These are phyloP conservation scores for Botrytis galanthina DNA, from an alignment of 2,329 filamentous ascomycete genomes.

Conservation along the genomic window DNA sequence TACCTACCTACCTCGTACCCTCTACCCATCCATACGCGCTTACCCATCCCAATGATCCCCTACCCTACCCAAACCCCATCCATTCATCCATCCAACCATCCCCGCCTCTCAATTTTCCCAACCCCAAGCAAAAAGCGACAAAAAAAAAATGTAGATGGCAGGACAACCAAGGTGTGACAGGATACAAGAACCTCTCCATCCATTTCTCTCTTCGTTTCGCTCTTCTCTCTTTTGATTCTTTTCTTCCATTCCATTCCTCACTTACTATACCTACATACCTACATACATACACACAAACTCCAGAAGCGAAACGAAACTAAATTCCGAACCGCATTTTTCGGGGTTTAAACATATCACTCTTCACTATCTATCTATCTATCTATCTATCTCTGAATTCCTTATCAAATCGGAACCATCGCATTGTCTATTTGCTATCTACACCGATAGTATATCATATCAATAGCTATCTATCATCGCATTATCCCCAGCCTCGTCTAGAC, in stretches of 20 bases:
- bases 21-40: not conserved
- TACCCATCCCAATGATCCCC: not conserved
- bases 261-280: not conserved
- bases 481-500: not conserved
- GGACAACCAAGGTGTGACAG: conserved; percentile 19
- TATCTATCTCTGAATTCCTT: not conserved
- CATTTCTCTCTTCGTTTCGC: not conserved
- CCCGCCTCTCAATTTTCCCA: conserved; percentile 13
- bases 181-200: conserved; percentile 15
- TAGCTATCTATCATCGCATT: not conserved
- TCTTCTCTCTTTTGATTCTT: not conserved
- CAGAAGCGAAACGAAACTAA: not conserved
- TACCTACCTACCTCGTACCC: not conserved
- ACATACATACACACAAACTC: not conserved
- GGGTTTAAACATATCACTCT: not conserved
- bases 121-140: not conserved
- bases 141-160: conserved; percentile 25
- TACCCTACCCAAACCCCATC: not conserved
- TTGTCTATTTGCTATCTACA: not conserved
- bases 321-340: not conserved
- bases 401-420: not conserved
- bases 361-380: not conserved
- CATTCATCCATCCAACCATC: not conserved
- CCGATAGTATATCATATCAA: not conserved
- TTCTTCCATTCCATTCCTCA: conserved; percentile 8